Conservation (phyloP, 139 green algal genomes). For the Dunaliella sp. region DNA sequence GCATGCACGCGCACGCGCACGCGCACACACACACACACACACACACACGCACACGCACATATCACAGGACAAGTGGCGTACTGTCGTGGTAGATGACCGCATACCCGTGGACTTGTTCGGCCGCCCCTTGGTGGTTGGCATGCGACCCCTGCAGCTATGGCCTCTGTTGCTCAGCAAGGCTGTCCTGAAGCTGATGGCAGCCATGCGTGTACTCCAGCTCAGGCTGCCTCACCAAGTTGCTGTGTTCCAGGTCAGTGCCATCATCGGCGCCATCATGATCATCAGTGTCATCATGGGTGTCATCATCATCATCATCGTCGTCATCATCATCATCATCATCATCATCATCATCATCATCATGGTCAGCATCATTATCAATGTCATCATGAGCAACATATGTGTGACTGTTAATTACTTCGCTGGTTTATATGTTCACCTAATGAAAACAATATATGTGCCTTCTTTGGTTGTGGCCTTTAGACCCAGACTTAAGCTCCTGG, state of each 20-base stretch:
- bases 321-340: too few relatives aligned
- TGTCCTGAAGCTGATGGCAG: slow-evolving; percentile 68
- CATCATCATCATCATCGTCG: too few relatives aligned
- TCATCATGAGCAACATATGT: too few relatives aligned
- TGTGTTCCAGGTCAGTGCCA: slow-evolving; percentile 1
- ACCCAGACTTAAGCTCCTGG: too few relatives aligned
- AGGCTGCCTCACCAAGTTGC: slow-evolving; percentile 49
- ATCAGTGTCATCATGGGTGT: too few relatives aligned
- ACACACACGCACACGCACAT: neutral
- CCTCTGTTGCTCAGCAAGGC: slow-evolving; percentile 78
- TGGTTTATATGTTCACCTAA: too few relatives aligned
- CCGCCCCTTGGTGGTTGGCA: slow-evolving; percentile 57
- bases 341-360: too few relatives aligned
- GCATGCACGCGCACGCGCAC: neutral
- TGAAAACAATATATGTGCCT: too few relatives aligned
- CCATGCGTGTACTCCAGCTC: slow-evolving; percentile 45
- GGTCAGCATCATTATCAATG: too few relatives aligned
- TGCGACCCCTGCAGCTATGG: slow-evolving; percentile 72
- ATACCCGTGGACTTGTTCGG: slow-evolving; percentile 79
- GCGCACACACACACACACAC: neutral
- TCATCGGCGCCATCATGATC: too few relatives aligned
- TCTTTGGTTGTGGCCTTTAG: too few relatives aligned
- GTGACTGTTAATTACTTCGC: too few relatives aligned
- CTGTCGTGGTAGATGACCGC: slow-evolving; percentile 72
- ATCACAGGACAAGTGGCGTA: slow-evolving; percentile 66